Evolutionary conservation across 306 rosid species (phyloP), one percentile per base, ranked within the genome.

Genomic region (Lupinus albus): DNA sequence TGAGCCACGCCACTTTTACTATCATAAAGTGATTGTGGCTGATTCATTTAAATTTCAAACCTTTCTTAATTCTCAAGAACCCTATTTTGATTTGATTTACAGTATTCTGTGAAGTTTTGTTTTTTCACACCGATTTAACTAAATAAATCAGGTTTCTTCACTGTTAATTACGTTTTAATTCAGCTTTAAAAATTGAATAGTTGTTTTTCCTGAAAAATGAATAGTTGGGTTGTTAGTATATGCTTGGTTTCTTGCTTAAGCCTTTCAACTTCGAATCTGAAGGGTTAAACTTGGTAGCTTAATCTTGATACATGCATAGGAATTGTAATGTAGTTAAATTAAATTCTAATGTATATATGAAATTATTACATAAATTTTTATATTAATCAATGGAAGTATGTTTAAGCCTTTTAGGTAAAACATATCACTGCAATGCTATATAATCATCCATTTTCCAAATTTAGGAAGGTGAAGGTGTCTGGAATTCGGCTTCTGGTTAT

Each of bases 331-430:
- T 46, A 3, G 5, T 11, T n/a, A 61, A 72, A 11, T 9, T 38
- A 60, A 68, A 35, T 59, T 71, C 8, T 59, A 42, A 8, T 71
- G n/a, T 50, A 33, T 53, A 30, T 60, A 9, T 20, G n/a, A 18
- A 47, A 30, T 12, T 25, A 17, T 5, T 4, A 13, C 21, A 12
- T 4, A 25, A 2, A 25, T 25, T 38, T 14, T 25, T 38, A 33
- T 35, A 17, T 8, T 11, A 10, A 32, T 15, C 15, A 25, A 11
- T 16, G 42, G 71, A 15, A 16, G 17, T 9, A 11, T 35, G 21
- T 36, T 7, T 25, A 25, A 25, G 30, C 30, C 30, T 3, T 25
- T 25, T 25, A 25, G 30, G 30, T 3, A 25, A n/a, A 54, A 38
- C 39, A 13, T 25, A 25, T 25, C 30, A 21, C 12, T n/a, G 25